Evolutionary conservation across 1,284 basidiomycete species (phyloP).

Genomic region (Tylopilus sp.): DNA sequence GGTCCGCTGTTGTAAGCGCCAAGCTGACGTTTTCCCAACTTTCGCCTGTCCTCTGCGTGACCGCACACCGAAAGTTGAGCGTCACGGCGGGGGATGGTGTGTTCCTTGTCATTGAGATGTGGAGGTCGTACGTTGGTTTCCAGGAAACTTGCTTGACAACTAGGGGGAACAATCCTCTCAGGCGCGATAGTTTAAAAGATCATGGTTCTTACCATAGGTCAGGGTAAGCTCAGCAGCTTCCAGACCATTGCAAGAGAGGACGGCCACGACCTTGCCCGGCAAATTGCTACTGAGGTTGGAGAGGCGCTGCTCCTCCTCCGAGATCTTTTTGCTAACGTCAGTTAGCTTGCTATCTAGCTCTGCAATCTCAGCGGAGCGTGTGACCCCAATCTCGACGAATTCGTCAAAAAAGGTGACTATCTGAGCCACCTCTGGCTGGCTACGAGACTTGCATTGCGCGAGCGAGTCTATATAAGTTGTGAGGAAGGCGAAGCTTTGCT

Average conservation of each 20-base stretch:
- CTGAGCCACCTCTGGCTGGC: conserved; percentile 11
- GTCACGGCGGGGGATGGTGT: conserved; percentile 11
- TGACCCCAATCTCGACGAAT: conserved; percentile 21
- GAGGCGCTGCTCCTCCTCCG: conserved; percentile 14
- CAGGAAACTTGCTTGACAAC: conserved; percentile 18
- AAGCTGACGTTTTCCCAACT: conserved; percentile 24
- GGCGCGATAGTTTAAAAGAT: not conserved
- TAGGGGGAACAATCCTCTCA: not conserved
- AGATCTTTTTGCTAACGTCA: conserved; percentile 12
- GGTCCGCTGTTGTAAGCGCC: conserved; percentile 16
- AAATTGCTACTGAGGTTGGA: not conserved
- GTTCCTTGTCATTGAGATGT: conserved; percentile 11
- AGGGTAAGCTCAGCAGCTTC: conserved; percentile 16
- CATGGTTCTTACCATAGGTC: conserved; percentile 17
- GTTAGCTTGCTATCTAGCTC: conserved; percentile 20
- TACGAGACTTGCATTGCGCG: conserved; percentile 17
- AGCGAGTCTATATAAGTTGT: conserved; percentile 30
- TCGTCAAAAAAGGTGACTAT: conserved; percentile 24
- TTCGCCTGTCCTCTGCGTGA: conserved; percentile 23
- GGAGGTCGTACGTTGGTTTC: conserved; percentile 21
- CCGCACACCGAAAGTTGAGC: conserved; percentile 22
- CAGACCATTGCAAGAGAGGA: conserved; percentile 8
- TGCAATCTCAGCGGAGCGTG: conserved; percentile 15
- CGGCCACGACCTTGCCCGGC: conserved; percentile 5
- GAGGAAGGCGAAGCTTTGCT: conserved; percentile 23